A percentile compares a stretch with the other conserved stretches of the same genome.
phyloP scores from a whole-genome alignment of 805 yeast species.

The Sungouiozyma ichnusensis region DNA sequence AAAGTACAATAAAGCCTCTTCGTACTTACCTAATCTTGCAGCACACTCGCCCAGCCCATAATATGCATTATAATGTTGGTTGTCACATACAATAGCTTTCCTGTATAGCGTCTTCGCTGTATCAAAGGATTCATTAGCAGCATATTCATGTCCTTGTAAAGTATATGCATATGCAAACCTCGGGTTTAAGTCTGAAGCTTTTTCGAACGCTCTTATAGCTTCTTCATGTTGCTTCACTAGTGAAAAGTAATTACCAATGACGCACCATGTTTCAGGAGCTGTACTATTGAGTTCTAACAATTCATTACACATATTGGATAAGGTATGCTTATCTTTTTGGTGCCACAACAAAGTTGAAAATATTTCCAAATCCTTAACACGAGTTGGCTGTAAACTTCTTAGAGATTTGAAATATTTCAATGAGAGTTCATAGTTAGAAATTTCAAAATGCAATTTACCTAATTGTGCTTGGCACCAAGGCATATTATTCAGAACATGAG shows the following conservation, averaged over 20 bases:
- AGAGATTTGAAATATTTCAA: slow-evolving; percentile 52
- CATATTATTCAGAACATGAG: slow-evolving; percentile 46
- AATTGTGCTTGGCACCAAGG: slow-evolving; percentile 79
- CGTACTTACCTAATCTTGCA: slow-evolving; percentile 73
- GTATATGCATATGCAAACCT: slow-evolving; percentile 82
- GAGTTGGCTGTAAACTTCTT: slow-evolving; percentile 60
- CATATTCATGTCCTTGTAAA: slow-evolving; percentile 84
- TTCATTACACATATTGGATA: slow-evolving; percentile 78
- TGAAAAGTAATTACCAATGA: slow-evolving; percentile 81
- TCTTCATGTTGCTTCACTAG: slow-evolving; percentile 76
- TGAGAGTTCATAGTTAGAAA: slow-evolving; percentile 73
- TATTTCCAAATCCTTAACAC: slow-evolving; percentile 82
- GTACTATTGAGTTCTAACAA: slow-evolving; percentile 51
- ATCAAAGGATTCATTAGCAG: slow-evolving; percentile 82
- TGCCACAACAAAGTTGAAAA: slow-evolving; percentile 92
- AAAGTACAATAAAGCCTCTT: slow-evolving; percentile 77
- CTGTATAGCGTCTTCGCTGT: slow-evolving; percentile 78
- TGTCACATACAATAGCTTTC: slow-evolving; percentile 62
- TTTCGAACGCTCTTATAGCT: slow-evolving; percentile 77
- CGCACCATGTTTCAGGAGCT: slow-evolving; percentile 86
- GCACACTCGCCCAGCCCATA: slow-evolving; percentile 95
- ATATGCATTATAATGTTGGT: slow-evolving; percentile 84
- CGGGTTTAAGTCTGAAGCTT: slow-evolving; percentile 60
- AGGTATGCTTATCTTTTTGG: slow-evolving; percentile 63
- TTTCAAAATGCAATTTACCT: slow-evolving; percentile 78